Conservation (phyloP, 140 eudicot species). For the Senecio squalidus region DNA sequence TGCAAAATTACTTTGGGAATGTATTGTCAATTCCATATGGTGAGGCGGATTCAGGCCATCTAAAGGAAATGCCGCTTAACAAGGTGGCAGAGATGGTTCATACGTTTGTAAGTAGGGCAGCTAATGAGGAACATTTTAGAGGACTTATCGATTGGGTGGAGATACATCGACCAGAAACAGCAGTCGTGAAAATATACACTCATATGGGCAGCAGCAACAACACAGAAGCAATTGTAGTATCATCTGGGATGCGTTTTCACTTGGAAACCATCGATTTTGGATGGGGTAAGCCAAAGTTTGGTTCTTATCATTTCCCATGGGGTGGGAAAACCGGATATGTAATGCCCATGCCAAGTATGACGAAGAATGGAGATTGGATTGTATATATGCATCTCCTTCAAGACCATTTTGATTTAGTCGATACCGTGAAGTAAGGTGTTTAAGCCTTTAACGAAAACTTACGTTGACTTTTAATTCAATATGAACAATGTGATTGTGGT, state of each 20-base stretch:
- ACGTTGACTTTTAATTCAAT: constrained; percentile 15
- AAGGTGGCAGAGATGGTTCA: constrained; percentile 36
- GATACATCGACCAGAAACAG: constrained; percentile 31
- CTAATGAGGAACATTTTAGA: constrained; percentile 40
- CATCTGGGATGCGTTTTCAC: constrained; percentile 58
- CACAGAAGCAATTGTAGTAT: constrained; percentile 30
- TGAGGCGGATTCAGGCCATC: constrained; percentile 36
- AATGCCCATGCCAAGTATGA: constrained; percentile 53
- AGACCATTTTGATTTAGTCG: constrained; percentile 47
- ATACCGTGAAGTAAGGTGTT: constrained; percentile 38
- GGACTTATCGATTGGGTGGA: constrained; percentile 63
- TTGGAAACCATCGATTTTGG: constrained; percentile 43
- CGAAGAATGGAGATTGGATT: constrained; percentile 63
- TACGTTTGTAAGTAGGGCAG: constrained; percentile 22
- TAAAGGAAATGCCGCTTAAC: constrained; percentile 28
- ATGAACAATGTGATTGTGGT: no score
- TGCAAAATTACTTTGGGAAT: constrained; percentile 63
- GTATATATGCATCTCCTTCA: constrained; percentile 58
- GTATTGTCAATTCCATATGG: constrained; percentile 61
- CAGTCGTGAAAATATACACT: constrained; percentile 22
- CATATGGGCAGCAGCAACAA: constrained; percentile 28
- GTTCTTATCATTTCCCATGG: constrained; percentile 71
- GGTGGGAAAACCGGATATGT: constrained; percentile 61
- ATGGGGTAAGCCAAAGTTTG: constrained; percentile 53
- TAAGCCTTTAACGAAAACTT: constrained; percentile 28